Percentiles rank a stretch among this genome's conserved stretches.
These are phyloP conservation scores for Cornus kousa DNA, from an alignment of 148 eudicot species.

Conservation along the genomic window DNA sequence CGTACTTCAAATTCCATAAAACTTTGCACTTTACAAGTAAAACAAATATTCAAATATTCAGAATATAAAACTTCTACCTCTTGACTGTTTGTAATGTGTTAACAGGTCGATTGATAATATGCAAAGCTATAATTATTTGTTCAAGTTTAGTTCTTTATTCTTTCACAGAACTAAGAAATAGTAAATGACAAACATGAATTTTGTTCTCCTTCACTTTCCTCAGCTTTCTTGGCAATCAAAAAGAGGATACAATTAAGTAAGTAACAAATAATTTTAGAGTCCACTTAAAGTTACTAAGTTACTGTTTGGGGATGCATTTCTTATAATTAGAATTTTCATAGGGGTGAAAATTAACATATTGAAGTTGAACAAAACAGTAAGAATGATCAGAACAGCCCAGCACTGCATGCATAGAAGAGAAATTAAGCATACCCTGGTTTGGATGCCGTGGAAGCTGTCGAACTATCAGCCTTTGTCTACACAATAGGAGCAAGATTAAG, in stretches of 20 bases:
- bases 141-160: not conserved
- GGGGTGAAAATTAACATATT: not conserved
- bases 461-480: conserved; percentile 39
- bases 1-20: no score
- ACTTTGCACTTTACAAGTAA: not conserved
- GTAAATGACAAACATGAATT: not conserved
- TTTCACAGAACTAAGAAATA: not conserved
- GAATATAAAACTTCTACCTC: not conserved
- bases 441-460: conserved; percentile 33
- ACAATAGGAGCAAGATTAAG: not conserved
- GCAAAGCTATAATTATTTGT: not conserved
- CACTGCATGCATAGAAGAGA: not conserved
- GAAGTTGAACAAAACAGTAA: not conserved
- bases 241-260: not conserved
- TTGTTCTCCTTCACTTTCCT: not conserved
- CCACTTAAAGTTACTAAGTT: not conserved
- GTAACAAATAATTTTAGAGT: not conserved
- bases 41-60: not conserved
- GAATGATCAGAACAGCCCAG: not conserved
- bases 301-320: not conserved
- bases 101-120: not conserved
- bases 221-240: not conserved
- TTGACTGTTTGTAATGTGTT: not conserved
- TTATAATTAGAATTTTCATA: not conserved
- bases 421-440: conserved; percentile 38